Base-by-base conservation (phyloP, 768 basidiomycete species). In the Chalciporus chontae region DNA sequence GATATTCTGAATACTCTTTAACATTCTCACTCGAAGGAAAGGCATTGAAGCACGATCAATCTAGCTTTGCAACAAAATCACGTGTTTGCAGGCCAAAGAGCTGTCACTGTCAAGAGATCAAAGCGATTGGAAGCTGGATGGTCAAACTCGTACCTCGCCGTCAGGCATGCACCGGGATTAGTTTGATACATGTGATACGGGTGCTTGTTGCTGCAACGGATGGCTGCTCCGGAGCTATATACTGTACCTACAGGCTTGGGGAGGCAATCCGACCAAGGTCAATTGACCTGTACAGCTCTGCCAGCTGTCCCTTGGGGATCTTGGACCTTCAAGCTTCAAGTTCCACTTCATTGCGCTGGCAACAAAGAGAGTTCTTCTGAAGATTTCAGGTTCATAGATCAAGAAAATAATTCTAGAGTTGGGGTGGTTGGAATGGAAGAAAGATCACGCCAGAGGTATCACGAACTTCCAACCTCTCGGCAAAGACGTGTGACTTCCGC, bases 401-500 rank as follows among this genome's bases (percentile, higher is more conserved):
- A 40, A 24, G 13, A 13, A 40, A 40, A 13, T 4, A 13, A 40
- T 40, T 36, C 34, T 6, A 14, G 15, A n/a, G 15, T n/a, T 36
- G 34, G 34, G 9, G 6, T 36, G 34, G 34, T 15, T n/a, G 34
- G n/a, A 15, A 24, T 45, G 39, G 39, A 49, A 41, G 43, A 37
- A 41, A 7, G n/a, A 24, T 40, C 24, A 29, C 7, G 34, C 14
- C 14, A 13, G 10, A 13, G 11, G 27, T 29, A 29, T 29, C 27
- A 29, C 27, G 2, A 2, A 11, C 32, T n/a, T n/a, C 32, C 5
- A 36, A n/a, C n/a, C n/a, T 15, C 14, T 34, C 43, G 43, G 40
- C 18, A 32, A 43, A 36, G 43, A 37, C 32, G 48, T 50, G 52
- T 38, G 48, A 18, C 34, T 36, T 45, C 10, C 34, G 15, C 34